Base-by-base conservation (phyloP, 371 early-diverging fungal species). In the Agmasoma carcini region DNA sequence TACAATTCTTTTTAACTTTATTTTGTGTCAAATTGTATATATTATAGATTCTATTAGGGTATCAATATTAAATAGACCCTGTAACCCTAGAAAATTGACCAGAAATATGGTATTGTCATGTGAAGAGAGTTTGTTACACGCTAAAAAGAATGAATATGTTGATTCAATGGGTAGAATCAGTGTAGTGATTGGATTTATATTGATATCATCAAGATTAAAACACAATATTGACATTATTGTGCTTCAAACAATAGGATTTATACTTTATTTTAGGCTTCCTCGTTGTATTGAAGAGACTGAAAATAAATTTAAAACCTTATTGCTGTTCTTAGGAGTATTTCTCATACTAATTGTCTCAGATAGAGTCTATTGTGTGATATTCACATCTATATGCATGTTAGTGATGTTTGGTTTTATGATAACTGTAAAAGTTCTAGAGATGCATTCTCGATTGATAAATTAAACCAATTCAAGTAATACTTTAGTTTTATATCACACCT, bases 271-370 rank as follows among this genome's bases (percentile, higher is more conserved):
- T 11, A 11, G 5, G 7, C 4, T 52, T 23, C 53, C 53, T 19
- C 33, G 12, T 72, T 68, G 72, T 25, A 57, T 1, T 80, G 80
- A 49, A 66, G 59, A 14, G 66, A 65, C 1, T 81, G 80, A n/a
- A n/a, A n/a, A n/a, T n/a, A n/a, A n/a, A n/a, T n/a, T n/a, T n/a
- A n/a, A n/a, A n/a, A n/a, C n/a, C n/a, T n/a, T n/a, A n/a, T n/a
- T n/a, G n/a, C n/a, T n/a, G n/a, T n/a, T n/a, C n/a, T n/a, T n/a
- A n/a, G n/a, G n/a, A n/a, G n/a, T n/a, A n/a, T n/a, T n/a, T n/a
- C n/a, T n/a, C n/a, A n/a, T n/a, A n/a, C n/a, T n/a, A n/a, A n/a
- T n/a, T n/a, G n/a, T n/a, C n/a, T n/a, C n/a, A n/a, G n/a, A n/a
- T n/a, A n/a, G n/a, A n/a, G n/a, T n/a, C n/a, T n/a, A n/a, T n/a